Base-by-base conservation (phyloP, 2,329 filamentous ascomycete species). In the Colletotrichum zoysiae region DNA sequence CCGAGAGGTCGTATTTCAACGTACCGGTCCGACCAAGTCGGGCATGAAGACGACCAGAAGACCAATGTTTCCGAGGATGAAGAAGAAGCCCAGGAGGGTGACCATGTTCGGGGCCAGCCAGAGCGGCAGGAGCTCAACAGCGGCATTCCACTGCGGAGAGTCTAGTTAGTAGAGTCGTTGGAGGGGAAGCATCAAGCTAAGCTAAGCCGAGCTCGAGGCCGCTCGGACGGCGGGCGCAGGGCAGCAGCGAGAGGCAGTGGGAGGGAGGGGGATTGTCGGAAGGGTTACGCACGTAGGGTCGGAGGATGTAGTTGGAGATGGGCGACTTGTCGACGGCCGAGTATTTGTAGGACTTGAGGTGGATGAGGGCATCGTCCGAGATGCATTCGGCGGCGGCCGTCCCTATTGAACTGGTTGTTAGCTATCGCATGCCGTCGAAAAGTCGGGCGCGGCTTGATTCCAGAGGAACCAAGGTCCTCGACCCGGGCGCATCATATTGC, bases 61-160 rank as follows among this genome's bases (percentile, higher is more conserved):
- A 30, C 85, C 88, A 73, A 99, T 89, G 80, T 99, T 98, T 73
- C 84, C 90, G 64, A 99, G 84, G 77, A 99, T 97, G 86, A 95
- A 98, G 84, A 93, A 91, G 87, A 98, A 99, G 70, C 96, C 96
- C 59, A 98, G 83, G 33, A 99, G 87, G 75, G 96, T 99, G 71
- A 99, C 95, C 91, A 98, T 96, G 80, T 99, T 99, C 44, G 96
- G 96, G 38, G 96, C 96, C 66, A 99, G 89, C 95, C 95, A 99
- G 89, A 98, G 84, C 74, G 96, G 96, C 78, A 99, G 84, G 53
- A 98, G 84, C 80, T 97, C 91, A 77, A 98, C 96, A 77, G 95
- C 95, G 75, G 91, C 94, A 89, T 98, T 98, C 96, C 96, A 99
- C 95, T 98, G 82, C 78, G 77, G 59, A 70, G 71, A 61, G 30